These are phyloP conservation scores for Sphagnurus paluster DNA, from an alignment of 1,284 basidiomycete genomes.

Conservation along the genomic window DNA sequence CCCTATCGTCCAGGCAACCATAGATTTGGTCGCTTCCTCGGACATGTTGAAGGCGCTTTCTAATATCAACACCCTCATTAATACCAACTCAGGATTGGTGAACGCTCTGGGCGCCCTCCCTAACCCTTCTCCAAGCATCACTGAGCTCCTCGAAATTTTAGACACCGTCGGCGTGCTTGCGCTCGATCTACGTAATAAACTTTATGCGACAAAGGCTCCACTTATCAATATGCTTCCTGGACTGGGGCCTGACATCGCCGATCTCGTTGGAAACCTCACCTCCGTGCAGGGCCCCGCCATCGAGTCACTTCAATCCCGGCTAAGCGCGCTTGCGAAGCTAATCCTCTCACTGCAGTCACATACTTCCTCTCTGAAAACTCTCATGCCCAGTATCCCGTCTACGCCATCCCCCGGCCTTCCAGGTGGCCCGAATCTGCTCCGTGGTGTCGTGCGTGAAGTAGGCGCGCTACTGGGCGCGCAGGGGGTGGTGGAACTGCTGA, in stretches of 20 bases:
- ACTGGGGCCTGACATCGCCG: not conserved
- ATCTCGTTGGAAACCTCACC: not conserved
- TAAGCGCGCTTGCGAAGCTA: not conserved
- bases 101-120: not conserved
- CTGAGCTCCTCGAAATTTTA: not conserved
- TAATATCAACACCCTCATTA: not conserved
- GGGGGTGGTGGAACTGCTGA: not conserved
- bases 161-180: not conserved
- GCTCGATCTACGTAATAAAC: not conserved
- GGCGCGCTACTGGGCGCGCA: not conserved
- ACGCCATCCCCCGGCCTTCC: not conserved
- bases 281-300: not conserved
- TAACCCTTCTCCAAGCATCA: not conserved
- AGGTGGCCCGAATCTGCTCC: not conserved
- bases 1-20: constrained; percentile 6
- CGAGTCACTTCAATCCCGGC: not conserved
- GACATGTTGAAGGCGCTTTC: not conserved
- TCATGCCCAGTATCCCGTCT: not conserved
- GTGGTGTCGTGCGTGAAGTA: not conserved
- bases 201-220: not conserved
- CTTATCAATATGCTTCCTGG: not conserved
- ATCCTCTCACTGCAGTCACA: constrained; percentile 1
- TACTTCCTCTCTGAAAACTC: not conserved
- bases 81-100: not conserved
- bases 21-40: not conserved